Evolutionary conservation across 768 basidiomycete species (phyloP).

Genomic region (Boletus rubroflammeus): DNA sequence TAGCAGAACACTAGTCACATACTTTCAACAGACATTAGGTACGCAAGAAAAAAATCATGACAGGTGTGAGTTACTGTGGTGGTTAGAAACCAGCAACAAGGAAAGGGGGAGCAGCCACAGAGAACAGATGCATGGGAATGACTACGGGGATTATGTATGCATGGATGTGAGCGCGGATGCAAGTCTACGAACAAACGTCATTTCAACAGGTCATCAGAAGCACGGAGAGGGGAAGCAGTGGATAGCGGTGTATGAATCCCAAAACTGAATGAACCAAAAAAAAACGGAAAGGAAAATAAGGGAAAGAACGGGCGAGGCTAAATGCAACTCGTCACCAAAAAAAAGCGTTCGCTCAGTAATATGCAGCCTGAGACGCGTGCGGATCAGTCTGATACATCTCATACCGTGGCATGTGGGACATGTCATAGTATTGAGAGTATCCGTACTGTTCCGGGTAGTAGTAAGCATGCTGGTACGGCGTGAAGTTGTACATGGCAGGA

Average conservation of each 20-base stretch:
- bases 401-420: constrained; percentile 62
- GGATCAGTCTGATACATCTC: constrained; percentile 61
- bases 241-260: constrained; percentile 22
- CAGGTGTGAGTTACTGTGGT: not conserved
- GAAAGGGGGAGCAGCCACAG: not conserved
- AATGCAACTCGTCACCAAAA: constrained; percentile 3
- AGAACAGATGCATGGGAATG: constrained; percentile 21
- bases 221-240: constrained; percentile 4
- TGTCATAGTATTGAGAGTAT: constrained; percentile 66
- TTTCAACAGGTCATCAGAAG: constrained; percentile 10
- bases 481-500: constrained; percentile 48
- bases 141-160: constrained; percentile 22
- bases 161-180: constrained; percentile 19
- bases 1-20: not conserved
- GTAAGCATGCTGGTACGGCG: constrained; percentile 56
- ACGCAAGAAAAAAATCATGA: constrained; percentile 8
- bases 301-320: constrained; percentile 11
- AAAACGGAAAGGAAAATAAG: not conserved
- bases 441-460: constrained; percentile 70
- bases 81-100: constrained; percentile 11
- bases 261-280: constrained; percentile 22
- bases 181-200: constrained; percentile 26
- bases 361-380: constrained; percentile 48
- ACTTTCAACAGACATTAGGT: constrained; percentile 19
- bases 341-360: constrained; percentile 46